A percentile compares a stretch with the other conserved stretches of the same genome.
Evolutionary conservation across 257 asterid species (phyloP).

Genomic region (Solanum tacnaense): DNA sequence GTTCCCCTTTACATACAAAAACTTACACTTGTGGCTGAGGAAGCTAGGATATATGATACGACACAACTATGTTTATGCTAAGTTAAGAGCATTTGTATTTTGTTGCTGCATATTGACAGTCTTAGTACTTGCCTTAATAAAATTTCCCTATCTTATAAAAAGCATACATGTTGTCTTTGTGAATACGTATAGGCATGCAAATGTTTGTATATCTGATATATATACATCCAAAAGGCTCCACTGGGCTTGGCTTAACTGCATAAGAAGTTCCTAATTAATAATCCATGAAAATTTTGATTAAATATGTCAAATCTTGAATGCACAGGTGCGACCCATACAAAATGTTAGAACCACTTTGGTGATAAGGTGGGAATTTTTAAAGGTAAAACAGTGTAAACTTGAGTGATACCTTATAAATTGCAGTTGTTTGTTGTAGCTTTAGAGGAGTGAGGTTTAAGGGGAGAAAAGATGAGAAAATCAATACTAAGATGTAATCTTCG

Average conservation of each 20-base stretch:
- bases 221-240: background rate
- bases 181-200: background rate
- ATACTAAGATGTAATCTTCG: background rate
- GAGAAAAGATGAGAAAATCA: background rate
- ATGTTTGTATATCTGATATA: background rate
- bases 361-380: background rate
- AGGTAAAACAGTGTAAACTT: background rate
- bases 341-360: background rate
- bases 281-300: background rate
- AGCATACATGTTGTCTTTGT: background rate
- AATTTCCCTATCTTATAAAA: background rate
- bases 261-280: background rate
- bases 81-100: background rate
- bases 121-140: background rate
- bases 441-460: background rate
- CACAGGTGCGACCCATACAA: background rate
- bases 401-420: background rate
- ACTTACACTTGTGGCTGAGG: background rate
- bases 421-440: background rate
- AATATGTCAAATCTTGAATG: background rate
- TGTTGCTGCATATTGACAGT: background rate
- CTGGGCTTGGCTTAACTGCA: background rate
- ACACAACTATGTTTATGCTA: background rate
- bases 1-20: background rate
- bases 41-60: background rate